phyloP scores from a whole-genome alignment of 2,329 filamentous ascomycete genomes.

The Xylariales sp. region DNA sequence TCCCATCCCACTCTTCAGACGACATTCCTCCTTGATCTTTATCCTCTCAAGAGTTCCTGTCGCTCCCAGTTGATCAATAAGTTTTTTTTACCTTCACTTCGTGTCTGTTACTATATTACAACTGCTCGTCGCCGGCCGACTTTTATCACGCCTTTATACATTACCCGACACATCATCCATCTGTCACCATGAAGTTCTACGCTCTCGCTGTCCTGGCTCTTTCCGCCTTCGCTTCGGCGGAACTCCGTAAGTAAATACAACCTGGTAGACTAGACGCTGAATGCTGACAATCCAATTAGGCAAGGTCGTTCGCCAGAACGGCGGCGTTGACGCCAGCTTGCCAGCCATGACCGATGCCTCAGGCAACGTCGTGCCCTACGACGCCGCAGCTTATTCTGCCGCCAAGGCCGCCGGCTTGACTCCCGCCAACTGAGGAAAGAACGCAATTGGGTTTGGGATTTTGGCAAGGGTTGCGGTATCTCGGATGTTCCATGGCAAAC shows the following conservation, averaged over 20 bases:
- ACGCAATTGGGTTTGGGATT: no score
- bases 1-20: slow-evolving; percentile 2
- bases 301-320: slow-evolving; percentile 30
- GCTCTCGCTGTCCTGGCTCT: slow-evolving; percentile 42
- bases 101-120: slow-evolving; percentile 23
- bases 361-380: slow-evolving; percentile 43
- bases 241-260: slow-evolving; percentile 27
- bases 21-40: slow-evolving; percentile 14
- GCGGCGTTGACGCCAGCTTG: slow-evolving; percentile 18
- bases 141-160: slow-evolving; percentile 27
- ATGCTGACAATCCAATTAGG: slow-evolving; percentile 18
- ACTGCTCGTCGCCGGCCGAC: slow-evolving; percentile 50
- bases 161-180: slow-evolving; percentile 13
- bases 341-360: slow-evolving; percentile 42
- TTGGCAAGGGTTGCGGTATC: no score
- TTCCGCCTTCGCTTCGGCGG: slow-evolving; percentile 41
- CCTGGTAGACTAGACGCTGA: no score
- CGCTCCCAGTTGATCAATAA: slow-evolving; percentile 19
- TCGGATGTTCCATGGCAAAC: no score
- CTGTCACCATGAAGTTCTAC: slow-evolving; percentile 51
- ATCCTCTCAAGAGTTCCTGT: slow-evolving; percentile 20
- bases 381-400: slow-evolving; percentile 34
- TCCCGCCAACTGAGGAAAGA: slow-evolving; percentile 11
- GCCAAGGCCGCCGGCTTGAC: slow-evolving; percentile 32
- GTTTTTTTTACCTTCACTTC: slow-evolving; percentile 15